phyloP scores from a whole-genome alignment of 768 basidiomycete species.

The Nidularia pulvinata region DNA sequence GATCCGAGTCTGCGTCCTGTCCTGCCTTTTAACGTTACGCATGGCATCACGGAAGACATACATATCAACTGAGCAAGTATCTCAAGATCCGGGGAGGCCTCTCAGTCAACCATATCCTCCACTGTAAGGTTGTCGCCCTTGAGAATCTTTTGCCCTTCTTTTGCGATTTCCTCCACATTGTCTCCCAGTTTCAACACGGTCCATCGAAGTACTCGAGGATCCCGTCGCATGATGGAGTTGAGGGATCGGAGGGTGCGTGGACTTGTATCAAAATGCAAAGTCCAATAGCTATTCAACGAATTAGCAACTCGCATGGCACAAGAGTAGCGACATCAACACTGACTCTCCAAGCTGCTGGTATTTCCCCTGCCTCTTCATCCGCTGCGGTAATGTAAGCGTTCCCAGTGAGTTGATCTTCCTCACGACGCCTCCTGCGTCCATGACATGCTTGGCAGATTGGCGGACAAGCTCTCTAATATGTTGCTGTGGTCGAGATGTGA shows the following conservation, averaged over 20 bases:
- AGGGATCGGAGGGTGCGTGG: slow-evolving; percentile 67
- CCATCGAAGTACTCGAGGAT: slow-evolving; percentile 85
- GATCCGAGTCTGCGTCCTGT: too few relatives aligned
- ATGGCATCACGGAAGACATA: too few relatives aligned
- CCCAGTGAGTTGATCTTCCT: slow-evolving; percentile 80
- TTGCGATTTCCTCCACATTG: slow-evolving; percentile 67
- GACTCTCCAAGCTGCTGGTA: slow-evolving; percentile 73
- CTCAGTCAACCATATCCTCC: slow-evolving; percentile 17
- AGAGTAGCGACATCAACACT: slow-evolving; percentile 27
- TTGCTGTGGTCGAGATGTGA: slow-evolving; percentile 37
- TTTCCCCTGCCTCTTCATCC: slow-evolving; percentile 65
- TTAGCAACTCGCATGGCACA: background rate
- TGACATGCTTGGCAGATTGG: slow-evolving; percentile 68
- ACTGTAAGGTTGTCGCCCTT: slow-evolving; percentile 13
- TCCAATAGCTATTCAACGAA: slow-evolving; percentile 70
- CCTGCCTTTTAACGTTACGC: too few relatives aligned
- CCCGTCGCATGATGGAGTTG: slow-evolving; percentile 68
- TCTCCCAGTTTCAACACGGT: slow-evolving; percentile 80
- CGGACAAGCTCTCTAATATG: slow-evolving; percentile 77
- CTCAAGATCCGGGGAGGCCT: too few relatives aligned
- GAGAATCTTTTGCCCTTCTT: slow-evolving; percentile 43
- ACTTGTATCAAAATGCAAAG: slow-evolving; percentile 87
- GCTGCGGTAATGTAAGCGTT: slow-evolving; percentile 68
- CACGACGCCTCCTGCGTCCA: slow-evolving; percentile 80
- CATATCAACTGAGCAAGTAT: too few relatives aligned